Base-by-base conservation (phyloP, 306 rosid genomes). In the Hylodesmum podocarpum region DNA sequence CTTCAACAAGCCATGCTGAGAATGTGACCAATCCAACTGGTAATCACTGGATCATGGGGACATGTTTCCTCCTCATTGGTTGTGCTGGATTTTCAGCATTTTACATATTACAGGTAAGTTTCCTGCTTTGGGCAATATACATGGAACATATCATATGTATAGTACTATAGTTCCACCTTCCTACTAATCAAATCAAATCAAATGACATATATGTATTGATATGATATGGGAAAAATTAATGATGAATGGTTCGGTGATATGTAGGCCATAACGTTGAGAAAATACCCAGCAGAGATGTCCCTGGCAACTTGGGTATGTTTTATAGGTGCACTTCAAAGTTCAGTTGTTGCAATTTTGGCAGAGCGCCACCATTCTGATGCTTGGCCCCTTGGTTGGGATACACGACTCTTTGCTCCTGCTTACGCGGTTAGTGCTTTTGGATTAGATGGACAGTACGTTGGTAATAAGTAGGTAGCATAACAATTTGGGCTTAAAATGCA, bases 261-360 rank as follows among this genome's bases (percentile, higher is more conserved):
- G 71, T 89, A 93, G 98, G 79, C 93, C 0, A 78, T 91, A 67
- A 85, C 96, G n/a, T 37, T 93, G 78, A 88, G 82, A 78, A 89
- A 79, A 70, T 93, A 93, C 67, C 91, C 86, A 0, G 93, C 96
- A 51, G 87, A 86, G 57, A 78, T 93, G 72, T 87, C 98, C 0
- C 80, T 93, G n/a, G 82, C 98, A 2, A 66, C 91, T 1, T 82
- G 86, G 89, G 89, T 93, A 73, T 91, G 97, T 82, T 80, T 87
- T 44, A 4, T 72, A 15, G 98, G 96, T 0, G 80, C 93, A 16
- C 4, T 93, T 76, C 96, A 93, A 81, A 81, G 91, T 80, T 15
- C 80, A 8, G 86, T 75, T 0, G 78, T 93, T 15, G 89, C 98
- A 4, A 15, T 81, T 5, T 55, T 69, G 0, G 74, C 84, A 0